phyloP scores from a whole-genome alignment of 257 asterid species.

The Ballota nigra region DNA sequence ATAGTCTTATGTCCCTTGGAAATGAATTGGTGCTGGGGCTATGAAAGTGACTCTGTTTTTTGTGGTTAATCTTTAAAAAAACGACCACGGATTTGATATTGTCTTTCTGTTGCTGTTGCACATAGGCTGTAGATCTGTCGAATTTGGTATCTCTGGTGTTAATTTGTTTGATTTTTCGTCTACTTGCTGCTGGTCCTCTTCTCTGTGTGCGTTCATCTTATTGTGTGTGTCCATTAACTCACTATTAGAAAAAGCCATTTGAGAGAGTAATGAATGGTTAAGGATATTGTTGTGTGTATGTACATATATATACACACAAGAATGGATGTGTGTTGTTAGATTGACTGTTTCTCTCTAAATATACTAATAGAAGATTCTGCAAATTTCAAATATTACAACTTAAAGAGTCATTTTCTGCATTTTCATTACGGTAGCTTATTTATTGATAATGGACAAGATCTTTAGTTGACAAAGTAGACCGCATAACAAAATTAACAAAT shows the following conservation, averaged over 20 bases:
- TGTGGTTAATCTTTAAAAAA: too few species aligned
- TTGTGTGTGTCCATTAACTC: too few species aligned
- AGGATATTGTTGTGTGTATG: not conserved
- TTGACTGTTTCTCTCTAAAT: slow-evolving; percentile 18
- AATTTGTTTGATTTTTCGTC: too few species aligned
- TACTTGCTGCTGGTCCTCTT: too few species aligned
- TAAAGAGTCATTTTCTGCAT: not conserved
- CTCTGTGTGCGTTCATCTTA: too few species aligned
- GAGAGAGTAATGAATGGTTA: not conserved
- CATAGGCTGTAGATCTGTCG: too few species aligned
- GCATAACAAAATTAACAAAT: not conserved
- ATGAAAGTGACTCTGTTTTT: too few species aligned
- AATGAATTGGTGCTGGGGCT: too few species aligned
- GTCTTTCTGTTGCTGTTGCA: too few species aligned
- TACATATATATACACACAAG: not conserved
- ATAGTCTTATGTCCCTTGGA: too few species aligned
- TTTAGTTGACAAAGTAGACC: not conserved
- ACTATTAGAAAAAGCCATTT: slow-evolving; percentile 31
- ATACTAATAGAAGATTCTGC: slow-evolving; percentile 24
- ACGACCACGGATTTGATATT: too few species aligned
- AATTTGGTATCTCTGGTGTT: too few species aligned
- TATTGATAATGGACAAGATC: not conserved
- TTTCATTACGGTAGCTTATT: not conserved
- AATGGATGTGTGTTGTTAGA: not conserved
- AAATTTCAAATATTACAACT: slow-evolving; percentile 18